Conservation (phyloP, 148 eudicot genomes). For the Vaccinium macrocarpon region DNA sequence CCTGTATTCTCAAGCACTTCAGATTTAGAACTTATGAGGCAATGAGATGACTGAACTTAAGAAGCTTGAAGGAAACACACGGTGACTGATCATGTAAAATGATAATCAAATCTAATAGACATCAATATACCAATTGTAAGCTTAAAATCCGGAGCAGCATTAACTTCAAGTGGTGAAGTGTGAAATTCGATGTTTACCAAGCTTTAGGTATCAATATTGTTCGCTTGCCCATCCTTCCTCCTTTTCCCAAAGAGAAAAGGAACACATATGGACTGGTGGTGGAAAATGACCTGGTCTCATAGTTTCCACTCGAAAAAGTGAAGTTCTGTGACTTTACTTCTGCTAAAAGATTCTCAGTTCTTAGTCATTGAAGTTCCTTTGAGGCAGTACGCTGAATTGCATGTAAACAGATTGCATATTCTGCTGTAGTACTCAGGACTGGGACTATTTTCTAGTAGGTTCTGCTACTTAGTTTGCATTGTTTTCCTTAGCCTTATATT, state of each 20-base stretch:
- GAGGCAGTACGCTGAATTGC: background rate
- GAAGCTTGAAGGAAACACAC: background rate
- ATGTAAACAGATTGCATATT: background rate
- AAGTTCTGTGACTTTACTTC: background rate
- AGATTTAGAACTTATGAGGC: background rate
- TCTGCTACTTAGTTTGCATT: background rate
- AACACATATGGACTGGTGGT: background rate
- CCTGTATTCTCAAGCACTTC: background rate
- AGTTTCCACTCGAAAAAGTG: background rate
- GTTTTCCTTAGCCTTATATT: background rate
- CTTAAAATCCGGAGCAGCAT: constrained; percentile 2
- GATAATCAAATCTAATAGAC: background rate
- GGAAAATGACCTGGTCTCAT: background rate
- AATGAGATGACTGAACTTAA: background rate
- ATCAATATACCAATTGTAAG: background rate
- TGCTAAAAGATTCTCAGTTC: background rate
- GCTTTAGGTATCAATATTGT: background rate
- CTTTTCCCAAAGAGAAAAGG: background rate
- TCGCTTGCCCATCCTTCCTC: background rate
- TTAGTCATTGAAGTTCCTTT: background rate
- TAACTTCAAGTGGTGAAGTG: background rate
- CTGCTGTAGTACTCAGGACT: background rate
- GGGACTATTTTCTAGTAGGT: background rate
- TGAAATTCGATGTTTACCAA: background rate
- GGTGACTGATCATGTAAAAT: constrained; percentile 1